Evolutionary conservation across 2,329 filamentous ascomycete genomes (phyloP).

Genomic region (Fusarium transvaalense): DNA sequence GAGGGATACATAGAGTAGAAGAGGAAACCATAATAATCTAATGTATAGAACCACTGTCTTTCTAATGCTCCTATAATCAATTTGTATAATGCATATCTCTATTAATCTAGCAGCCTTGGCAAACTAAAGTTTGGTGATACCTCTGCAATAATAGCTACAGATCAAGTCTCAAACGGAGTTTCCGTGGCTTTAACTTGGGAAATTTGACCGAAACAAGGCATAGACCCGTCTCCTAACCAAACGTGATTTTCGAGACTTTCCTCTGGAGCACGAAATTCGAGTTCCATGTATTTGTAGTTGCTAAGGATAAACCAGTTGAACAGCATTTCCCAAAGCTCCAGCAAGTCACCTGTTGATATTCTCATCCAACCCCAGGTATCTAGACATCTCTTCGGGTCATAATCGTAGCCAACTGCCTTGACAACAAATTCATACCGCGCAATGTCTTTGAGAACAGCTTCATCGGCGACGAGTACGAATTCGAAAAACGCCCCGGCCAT

Average conservation of each 20-base stretch:
- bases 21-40: no score
- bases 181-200: no score
- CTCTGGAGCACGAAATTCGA: fast-evolving
- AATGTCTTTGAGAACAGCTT: constrained; percentile 16
- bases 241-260: not conserved
- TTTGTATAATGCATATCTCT: no score
- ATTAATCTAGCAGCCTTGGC: no score
- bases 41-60: no score
- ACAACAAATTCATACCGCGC: not conserved
- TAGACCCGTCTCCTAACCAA: not conserved
- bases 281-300: not conserved
- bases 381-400: not conserved
- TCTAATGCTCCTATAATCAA: no score
- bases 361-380: not conserved
- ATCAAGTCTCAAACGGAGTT: no score
- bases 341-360: not conserved
- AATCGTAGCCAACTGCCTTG: constrained; percentile 5
- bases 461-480: constrained; percentile 13
- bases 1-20: no score
- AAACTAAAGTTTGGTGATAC: no score
- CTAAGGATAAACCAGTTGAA: fast-evolving
- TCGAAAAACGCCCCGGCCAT: not conserved
- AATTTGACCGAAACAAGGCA: not conserved
- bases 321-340: not conserved
- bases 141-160: no score